phyloP scores from a whole-genome alignment of 352 stramenopile species.

The Phytophthora tentaculata region DNA sequence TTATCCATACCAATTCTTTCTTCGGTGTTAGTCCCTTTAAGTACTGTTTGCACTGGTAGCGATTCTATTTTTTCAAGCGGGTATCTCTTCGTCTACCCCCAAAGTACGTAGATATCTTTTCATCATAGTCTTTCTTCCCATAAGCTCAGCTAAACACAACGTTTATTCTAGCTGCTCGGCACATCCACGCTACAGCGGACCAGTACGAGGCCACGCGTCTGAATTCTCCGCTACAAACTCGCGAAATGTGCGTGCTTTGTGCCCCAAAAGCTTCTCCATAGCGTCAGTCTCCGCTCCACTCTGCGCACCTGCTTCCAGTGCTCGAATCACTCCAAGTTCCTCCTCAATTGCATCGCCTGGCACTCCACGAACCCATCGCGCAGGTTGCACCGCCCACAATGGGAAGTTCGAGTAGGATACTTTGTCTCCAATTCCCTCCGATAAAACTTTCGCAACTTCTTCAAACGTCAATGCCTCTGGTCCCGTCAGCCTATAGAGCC shows the following conservation, averaged over 20 bases:
- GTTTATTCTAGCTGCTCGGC: no score
- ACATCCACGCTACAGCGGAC: neutral
- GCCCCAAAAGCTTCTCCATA: conserved; percentile 48
- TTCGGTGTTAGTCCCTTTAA: no score
- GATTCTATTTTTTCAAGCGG: no score
- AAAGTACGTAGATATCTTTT: no score
- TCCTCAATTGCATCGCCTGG: conserved; percentile 62
- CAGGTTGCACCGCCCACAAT: conserved; percentile 74
- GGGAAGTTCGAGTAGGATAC: conserved; percentile 75
- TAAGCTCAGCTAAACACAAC: no score
- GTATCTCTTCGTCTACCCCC: no score
- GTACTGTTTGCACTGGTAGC: no score
- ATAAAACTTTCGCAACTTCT: conserved; percentile 55
- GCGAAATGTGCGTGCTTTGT: conserved; percentile 42
- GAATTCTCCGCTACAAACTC: conserved; percentile 58
- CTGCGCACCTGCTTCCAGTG: conserved; percentile 54
- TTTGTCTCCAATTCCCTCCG: conserved; percentile 40
- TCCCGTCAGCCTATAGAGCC: conserved; percentile 51
- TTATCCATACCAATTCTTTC: no score
- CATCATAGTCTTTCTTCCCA: no score
- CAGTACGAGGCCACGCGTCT: conserved; percentile 44
- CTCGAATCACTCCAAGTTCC: conserved; percentile 54
- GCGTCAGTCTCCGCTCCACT: conserved; percentile 35
- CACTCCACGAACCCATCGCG: conserved; percentile 76
- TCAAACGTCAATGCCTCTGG: conserved; percentile 64